Evolutionary conservation across 2,329 filamentous ascomycete genomes (phyloP).

Genomic region (Nigrograna mackinnonii): DNA sequence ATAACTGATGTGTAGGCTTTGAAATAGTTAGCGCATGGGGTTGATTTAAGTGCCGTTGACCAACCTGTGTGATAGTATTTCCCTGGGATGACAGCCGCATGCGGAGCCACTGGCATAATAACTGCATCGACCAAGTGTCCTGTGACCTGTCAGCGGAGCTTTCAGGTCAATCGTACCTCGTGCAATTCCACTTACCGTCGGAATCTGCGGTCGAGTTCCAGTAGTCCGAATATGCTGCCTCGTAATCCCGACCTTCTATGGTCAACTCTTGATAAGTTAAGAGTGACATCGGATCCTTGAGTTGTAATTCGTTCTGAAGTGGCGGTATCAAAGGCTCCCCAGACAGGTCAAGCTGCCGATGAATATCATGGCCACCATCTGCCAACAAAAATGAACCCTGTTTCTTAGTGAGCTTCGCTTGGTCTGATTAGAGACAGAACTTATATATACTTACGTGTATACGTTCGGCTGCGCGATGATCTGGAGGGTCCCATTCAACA

Average conservation of each 20-base stretch:
- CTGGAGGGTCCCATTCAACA: constrained; percentile 50
- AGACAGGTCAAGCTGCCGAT: constrained; percentile 1
- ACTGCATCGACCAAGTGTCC: constrained; percentile 23
- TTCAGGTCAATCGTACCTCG: too few species aligned
- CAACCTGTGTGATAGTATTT: constrained; percentile 15
- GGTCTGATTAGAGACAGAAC: too few species aligned
- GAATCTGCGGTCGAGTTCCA: constrained; percentile 20
- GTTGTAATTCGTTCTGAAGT: background rate
- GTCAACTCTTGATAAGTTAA: constrained; percentile 2
- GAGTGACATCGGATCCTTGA: constrained; percentile 1
- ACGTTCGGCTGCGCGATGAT: background rate
- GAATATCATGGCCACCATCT: constrained; percentile 2
- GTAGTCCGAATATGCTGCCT: constrained; percentile 16
- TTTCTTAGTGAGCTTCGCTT: background rate
- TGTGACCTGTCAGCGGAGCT: too few species aligned
- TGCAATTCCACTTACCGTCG: constrained; percentile 5
- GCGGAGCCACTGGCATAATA: constrained; percentile 23
- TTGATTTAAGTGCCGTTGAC: background rate
- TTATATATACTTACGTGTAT: background rate
- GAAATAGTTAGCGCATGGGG: too few species aligned
- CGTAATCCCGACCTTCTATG: background rate
- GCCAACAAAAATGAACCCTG: background rate
- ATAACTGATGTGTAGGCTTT: constrained; percentile 5
- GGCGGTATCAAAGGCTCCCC: background rate
- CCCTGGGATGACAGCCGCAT: constrained; percentile 20